Percentiles rank a stretch among this genome's conserved stretches.
Conservation (phyloP, 2,329 filamentous ascomycete genomes). For the Fusarium abutilonis region DNA sequence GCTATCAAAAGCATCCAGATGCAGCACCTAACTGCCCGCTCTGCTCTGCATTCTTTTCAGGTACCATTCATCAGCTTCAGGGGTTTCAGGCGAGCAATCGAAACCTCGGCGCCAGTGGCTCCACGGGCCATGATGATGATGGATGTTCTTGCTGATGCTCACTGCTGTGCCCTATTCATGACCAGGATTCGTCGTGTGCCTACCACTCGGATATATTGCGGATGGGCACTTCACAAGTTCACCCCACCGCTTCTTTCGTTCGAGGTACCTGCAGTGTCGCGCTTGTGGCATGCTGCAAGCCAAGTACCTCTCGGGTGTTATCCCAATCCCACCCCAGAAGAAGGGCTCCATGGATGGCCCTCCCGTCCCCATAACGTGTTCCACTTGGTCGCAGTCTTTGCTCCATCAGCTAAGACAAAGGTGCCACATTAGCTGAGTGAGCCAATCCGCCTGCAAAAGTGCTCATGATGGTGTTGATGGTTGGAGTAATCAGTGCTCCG, state of each 20-base stretch:
- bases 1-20: constrained; percentile 17
- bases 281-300: constrained; percentile 23
- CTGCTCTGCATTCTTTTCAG: background rate
- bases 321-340: constrained; percentile 20
- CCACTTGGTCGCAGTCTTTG: constrained; percentile 33
- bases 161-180: constrained; percentile 10
- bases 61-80: constrained; percentile 31
- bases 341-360: constrained; percentile 27
- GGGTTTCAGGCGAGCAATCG: constrained; percentile 28
- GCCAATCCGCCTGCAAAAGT: constrained; percentile 16
- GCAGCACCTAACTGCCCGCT: too few relatives aligned
- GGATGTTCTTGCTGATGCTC: constrained; percentile 13
- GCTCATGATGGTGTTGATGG: constrained; percentile 14
- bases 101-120: constrained; percentile 28
- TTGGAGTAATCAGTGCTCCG: constrained; percentile 2
- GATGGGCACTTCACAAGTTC: constrained; percentile 12
- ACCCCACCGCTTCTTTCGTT: constrained; percentile 26
- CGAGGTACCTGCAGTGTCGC: constrained; percentile 29
- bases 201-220: constrained; percentile 8
- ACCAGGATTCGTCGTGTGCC: constrained; percentile 4
- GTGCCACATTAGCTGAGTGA: constrained; percentile 25
- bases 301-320: constrained; percentile 22
- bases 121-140: constrained; percentile 23
- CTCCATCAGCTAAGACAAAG: constrained; percentile 30
- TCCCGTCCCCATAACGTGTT: constrained; percentile 28